These are phyloP conservation scores for Thalassiosira delicatula DNA, from an alignment of 352 stramenopile genomes.

Conservation along the genomic window DNA sequence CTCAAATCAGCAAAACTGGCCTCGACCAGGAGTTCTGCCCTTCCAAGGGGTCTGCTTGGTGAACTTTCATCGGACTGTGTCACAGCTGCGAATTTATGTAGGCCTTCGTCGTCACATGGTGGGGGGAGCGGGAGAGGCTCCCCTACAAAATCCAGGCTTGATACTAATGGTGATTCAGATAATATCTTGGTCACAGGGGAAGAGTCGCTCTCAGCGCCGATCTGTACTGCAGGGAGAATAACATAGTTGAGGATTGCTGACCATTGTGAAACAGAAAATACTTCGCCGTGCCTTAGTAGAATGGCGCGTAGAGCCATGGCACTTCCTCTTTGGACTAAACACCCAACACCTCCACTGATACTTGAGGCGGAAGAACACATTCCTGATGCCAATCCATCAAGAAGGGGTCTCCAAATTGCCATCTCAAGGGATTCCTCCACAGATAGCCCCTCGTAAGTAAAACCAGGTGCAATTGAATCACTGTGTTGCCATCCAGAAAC, in stretches of 20 bases:
- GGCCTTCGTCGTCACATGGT: constrained; percentile 70
- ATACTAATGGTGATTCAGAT: constrained; percentile 82
- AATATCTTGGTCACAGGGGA: constrained; percentile 76
- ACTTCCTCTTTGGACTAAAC: constrained; percentile 82
- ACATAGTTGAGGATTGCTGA: constrained; percentile 73
- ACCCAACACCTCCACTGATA: constrained; percentile 78
- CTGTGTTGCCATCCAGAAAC: constrained; percentile 71
- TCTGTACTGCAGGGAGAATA: constrained; percentile 79
- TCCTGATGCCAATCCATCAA: constrained; percentile 81
- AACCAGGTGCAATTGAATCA: constrained; percentile 64
- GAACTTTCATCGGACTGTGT: constrained; percentile 71
- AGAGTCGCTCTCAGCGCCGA: constrained; percentile 74
- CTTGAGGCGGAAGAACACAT: constrained; percentile 69
- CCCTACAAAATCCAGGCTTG: constrained; percentile 82
- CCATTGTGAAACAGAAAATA: constrained; percentile 80
- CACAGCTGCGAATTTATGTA: constrained; percentile 76
- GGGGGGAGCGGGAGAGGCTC: constrained; percentile 73
- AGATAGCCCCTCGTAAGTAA: constrained; percentile 78
- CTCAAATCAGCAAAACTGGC: constrained; percentile 84
- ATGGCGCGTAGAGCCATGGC: constrained; percentile 82
- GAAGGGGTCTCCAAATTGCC: constrained; percentile 81
- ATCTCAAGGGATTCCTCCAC: constrained; percentile 81
- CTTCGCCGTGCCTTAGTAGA: constrained; percentile 76
- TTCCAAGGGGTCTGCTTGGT: constrained; percentile 70
- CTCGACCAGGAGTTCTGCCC: constrained; percentile 81